phyloP scores from a whole-genome alignment of 352 stramenopile genomes.

The Globisporangium uncinulatum region DNA sequence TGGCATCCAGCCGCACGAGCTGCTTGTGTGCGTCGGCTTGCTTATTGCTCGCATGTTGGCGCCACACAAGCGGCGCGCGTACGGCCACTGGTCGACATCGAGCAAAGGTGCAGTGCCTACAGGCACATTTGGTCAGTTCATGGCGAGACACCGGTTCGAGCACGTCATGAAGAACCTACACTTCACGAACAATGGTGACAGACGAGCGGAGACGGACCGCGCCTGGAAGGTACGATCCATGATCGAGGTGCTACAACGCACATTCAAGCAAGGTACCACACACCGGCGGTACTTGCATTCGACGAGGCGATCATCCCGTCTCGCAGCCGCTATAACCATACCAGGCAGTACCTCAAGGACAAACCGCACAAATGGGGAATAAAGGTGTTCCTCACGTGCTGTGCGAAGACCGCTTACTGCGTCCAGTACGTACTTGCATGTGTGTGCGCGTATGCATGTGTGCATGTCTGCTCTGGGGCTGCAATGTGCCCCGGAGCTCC shows the following conservation, averaged over 20 bases:
- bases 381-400: background rate
- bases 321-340: background rate
- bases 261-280: conserved; percentile 2
- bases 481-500: background rate
- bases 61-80: background rate
- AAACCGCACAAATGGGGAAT: background rate
- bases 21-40: background rate
- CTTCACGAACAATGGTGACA: conserved; percentile 7
- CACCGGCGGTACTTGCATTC: conserved; percentile 7
- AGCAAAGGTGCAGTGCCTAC: background rate
- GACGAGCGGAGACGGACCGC: background rate
- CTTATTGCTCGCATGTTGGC: background rate
- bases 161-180: conserved; percentile 13
- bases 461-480: background rate
- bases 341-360: background rate
- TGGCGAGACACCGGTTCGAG: background rate
- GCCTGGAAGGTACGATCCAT: conserved; percentile 13
- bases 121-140: no score
- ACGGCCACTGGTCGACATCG: background rate
- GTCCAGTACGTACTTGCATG: background rate
- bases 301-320: background rate
- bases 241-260: conserved; percentile 6
- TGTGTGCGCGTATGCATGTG: background rate
- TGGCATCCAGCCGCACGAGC: background rate
- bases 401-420: background rate